Evolutionary conservation across 2,329 filamentous ascomycete species (phyloP), one percentile per base, ranked within the genome.

Genomic region (Fusarium armeniacum): DNA sequence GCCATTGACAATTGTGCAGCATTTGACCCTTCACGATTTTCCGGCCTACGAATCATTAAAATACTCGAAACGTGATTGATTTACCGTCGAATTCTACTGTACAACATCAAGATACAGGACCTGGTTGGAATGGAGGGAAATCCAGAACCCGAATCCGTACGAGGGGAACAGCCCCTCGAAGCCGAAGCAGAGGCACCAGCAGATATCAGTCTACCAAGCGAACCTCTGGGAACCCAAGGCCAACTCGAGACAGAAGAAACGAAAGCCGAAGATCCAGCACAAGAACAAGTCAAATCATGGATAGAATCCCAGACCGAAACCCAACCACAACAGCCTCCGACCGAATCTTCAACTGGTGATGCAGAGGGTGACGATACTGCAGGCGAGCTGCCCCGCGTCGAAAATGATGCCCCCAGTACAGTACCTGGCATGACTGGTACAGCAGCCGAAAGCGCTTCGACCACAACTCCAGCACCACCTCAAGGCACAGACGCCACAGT

Each of bases 121-220:
- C 35, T 58, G 46, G 24, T 18, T 71, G 72, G 72, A 70, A 76
- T 76, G 75, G 74, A 77, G 58, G 71, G 61, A 69, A 73, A 73
- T 70, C 41, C 62, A 69, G 68, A 70, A 56, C 22, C 46, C 44
- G 68, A 69, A 44, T 49, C 57, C 52, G 59, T 54, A 28, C 62
- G 36, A 58, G 56, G 69, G 64, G 49, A 63, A 26, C 33, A 40
- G 45, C 56, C 57, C 41, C 38, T 54, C 24, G 46, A 41, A 35
- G 36, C 43, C 22, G 41, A 40, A 50, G 46, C 45, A 55, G 51
- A 49, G 36, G 56, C 22, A n/a, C 41, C 52, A 43, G 53, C 62
- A 54, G 46, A 69, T 38, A 35, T 55, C 46, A 43, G 40, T 51
- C 26, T 33, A 40, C 58, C 60, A 36, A 57, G 52, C 40, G 38